Evolutionary conservation across 345 rosid genomes (phyloP), one percentile per base, ranked within the genome.

Genomic region (Erodium maritimum): DNA sequence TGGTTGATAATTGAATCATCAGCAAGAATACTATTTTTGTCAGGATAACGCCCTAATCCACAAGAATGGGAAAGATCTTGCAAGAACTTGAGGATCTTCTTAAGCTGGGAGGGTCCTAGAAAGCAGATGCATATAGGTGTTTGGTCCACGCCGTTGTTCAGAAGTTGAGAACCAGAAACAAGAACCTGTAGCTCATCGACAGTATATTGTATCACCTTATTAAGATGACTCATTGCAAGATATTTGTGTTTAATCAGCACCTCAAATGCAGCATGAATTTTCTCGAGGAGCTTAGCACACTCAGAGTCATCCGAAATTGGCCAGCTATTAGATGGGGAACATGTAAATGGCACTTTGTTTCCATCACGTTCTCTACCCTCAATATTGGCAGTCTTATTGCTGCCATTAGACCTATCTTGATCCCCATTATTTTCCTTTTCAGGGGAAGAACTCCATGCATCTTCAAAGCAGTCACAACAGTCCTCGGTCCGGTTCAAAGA

Each of bases 31-130:
- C 45, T 74, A 62, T 23, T 68, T 74, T 77, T 86, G 70, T 85
- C 95, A 60, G 93, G 71, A 77, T 71, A 75, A 68, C 81, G 79
- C 73, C 80, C 76, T 77, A 89, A 75, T 64, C 84, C 84, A 73
- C 95, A 85, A 61, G 81, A 76, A 69, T 78, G 81, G 64, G 90
- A 80, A 50, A 89, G 57, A 56, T 89, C 96, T 80, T 87, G 96
- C 77, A 93, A 75, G 80, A 83, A 93, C 68, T 87, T 85, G 25
- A 87, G 82, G 64, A 89, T 78, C 75, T 83, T 87, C 77, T 61
- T 75, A 58, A 93, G 99, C 65, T 83, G 95, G 55, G 72, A 53
- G 52, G 85, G 91, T 66, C 89, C 96, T 73, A 93, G 67, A 67
- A 93, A 83, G 82, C 94, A 79, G 54, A 89, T 87, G 78, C 89